phyloP scores from a whole-genome alignment of 2,329 filamentous ascomycete genomes.

The Fusarium proliferatum region DNA sequence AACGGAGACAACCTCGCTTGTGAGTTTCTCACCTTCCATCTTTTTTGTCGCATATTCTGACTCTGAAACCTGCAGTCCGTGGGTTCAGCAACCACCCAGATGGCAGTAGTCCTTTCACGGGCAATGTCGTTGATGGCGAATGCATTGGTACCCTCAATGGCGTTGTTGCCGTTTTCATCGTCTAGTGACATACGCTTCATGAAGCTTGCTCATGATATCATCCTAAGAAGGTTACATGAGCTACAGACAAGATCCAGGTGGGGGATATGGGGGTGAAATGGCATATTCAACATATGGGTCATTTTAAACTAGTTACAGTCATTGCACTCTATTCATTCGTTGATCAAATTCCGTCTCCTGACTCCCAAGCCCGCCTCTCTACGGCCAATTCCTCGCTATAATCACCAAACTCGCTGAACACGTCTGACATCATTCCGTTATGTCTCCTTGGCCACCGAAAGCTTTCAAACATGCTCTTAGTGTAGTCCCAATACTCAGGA shows the following conservation, averaged over 20 bases:
- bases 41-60: background rate
- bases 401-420: background rate
- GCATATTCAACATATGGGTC: background rate
- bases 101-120: background rate
- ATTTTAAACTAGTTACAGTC: background rate
- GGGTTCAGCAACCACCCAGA: background rate
- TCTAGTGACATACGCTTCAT: background rate
- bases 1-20: background rate
- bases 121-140: background rate
- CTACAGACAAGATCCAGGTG: rapidly evolving
- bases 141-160: conserved; percentile 1
- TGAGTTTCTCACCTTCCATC: background rate
- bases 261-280: too few species aligned
- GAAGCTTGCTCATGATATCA: rapidly evolving
- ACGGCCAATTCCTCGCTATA: background rate
- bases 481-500: background rate
- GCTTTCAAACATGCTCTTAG: background rate
- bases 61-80: background rate
- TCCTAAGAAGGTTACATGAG: too few species aligned
- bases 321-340: background rate
- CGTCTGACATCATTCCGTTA: background rate
- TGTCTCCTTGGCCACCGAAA: background rate
- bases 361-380: background rate
- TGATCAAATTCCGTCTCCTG: background rate
- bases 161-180: conserved; percentile 4